A percentile compares a stretch with the other conserved stretches of the same genome.
These are phyloP conservation scores for Sordariomycetes sp. DNA, from an alignment of 2,329 filamentous ascomycete species.

Conservation along the genomic window DNA sequence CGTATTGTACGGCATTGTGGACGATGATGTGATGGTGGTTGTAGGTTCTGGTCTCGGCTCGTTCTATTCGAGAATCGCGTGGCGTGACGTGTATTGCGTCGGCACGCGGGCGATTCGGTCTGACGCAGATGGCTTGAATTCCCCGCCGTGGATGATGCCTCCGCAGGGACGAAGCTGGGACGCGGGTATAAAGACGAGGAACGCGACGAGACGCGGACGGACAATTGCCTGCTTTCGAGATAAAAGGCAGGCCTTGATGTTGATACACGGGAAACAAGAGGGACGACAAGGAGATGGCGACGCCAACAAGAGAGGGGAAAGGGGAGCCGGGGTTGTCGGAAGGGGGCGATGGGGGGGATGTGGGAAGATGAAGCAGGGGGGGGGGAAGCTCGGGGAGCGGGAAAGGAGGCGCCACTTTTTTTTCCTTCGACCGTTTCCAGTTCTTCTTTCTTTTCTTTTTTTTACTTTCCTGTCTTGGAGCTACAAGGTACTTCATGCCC, in stretches of 20 bases:
- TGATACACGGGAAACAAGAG: background rate
- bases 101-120: background rate
- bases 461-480: background rate
- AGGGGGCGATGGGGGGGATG: background rate
- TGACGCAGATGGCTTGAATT: background rate
- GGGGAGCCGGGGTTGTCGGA: constrained; percentile 3
- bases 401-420: constrained; percentile 7
- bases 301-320: background rate
- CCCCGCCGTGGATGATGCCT: background rate
- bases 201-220: background rate
- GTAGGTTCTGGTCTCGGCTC: background rate
- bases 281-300: background rate
- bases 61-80: background rate
- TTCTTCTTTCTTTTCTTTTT: background rate
- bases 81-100: background rate
- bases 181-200: background rate
- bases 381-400: background rate
- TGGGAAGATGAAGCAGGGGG: constrained; percentile 4
- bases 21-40: constrained; percentile 4
- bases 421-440: background rate
- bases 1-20: constrained; percentile 82
- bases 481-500: background rate
- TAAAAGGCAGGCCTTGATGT: too few species aligned
- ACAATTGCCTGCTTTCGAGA: background rate
- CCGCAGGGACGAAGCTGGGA: background rate